Conservation (phyloP, 805 yeast species). For the Yarrowia sp. region DNA sequence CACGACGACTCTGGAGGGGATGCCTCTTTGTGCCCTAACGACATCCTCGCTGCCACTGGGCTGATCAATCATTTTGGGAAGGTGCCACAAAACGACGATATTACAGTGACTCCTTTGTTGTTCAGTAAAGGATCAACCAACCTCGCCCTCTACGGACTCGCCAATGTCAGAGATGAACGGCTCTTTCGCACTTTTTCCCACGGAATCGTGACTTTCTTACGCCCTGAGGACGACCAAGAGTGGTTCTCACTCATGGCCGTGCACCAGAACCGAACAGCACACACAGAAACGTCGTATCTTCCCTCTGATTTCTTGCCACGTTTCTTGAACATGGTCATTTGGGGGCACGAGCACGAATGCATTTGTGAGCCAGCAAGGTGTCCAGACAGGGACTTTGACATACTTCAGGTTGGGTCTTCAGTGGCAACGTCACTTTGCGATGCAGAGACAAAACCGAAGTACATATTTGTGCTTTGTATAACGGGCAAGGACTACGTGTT, state of each 20-base stretch:
- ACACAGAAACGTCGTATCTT: slow-evolving; percentile 73
- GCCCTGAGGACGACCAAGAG: slow-evolving; percentile 55
- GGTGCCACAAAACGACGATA: slow-evolving; percentile 69
- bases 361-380: slow-evolving; percentile 59
- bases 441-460: slow-evolving; percentile 75
- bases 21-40: slow-evolving; percentile 73
- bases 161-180: slow-evolving; percentile 86
- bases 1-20: slow-evolving; percentile 96
- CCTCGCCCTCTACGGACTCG: slow-evolving; percentile 83
- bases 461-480: slow-evolving; percentile 68
- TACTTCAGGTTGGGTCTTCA: slow-evolving; percentile 90
- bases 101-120: slow-evolving; percentile 72
- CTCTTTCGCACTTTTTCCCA: slow-evolving; percentile 76
- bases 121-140: slow-evolving; percentile 80
- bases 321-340: slow-evolving; percentile 76
- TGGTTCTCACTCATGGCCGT: slow-evolving; percentile 86
- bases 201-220: slow-evolving; percentile 71
- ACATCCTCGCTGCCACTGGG: slow-evolving; percentile 76
- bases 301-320: slow-evolving; percentile 83
- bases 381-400: slow-evolving; percentile 62
- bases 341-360: slow-evolving; percentile 99
- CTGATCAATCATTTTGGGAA: slow-evolving; percentile 87
- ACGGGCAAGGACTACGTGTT: slow-evolving; percentile 53
- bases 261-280: slow-evolving; percentile 87
- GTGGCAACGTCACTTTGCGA: slow-evolving; percentile 87